phyloP scores from a whole-genome alignment of 345 rosid genomes.

The Hibiscus mutabilis region DNA sequence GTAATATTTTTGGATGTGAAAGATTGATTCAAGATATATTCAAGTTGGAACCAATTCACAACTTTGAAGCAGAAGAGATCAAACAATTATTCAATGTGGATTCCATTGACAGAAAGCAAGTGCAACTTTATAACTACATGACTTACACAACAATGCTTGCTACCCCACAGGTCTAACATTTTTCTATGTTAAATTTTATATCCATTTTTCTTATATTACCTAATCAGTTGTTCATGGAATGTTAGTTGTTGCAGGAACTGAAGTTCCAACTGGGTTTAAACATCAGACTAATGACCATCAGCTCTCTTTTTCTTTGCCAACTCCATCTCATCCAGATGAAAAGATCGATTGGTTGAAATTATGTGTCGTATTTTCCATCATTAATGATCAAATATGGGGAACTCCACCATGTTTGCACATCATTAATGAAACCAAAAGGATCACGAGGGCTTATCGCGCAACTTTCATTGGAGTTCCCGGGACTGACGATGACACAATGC shows the following conservation, averaged over 20 bases:
- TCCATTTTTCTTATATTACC: not conserved
- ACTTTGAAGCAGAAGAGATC: not conserved
- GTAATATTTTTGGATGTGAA: constrained; percentile 13
- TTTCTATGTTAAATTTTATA: no score
- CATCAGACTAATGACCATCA: not conserved
- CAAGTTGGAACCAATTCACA: not conserved
- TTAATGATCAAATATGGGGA: not conserved
- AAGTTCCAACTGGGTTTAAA: constrained; percentile 6
- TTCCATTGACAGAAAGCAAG: not conserved
- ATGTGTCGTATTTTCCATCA: not conserved
- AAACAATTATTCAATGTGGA: not conserved
- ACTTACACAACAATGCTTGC: not conserved
- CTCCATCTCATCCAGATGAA: not conserved
- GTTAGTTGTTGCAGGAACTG: constrained; percentile 12
- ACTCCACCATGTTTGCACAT: not conserved
- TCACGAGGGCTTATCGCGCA: constrained; percentile 10
- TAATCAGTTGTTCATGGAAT: constrained; percentile 13
- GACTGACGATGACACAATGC: not conserved
- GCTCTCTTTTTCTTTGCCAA: constrained; percentile 2
- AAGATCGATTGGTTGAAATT: not conserved
- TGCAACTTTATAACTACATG: not conserved
- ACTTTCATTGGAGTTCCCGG: constrained; percentile 9
- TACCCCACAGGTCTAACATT: constrained; percentile 11
- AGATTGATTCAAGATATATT: constrained; percentile 10
- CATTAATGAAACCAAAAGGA: constrained; percentile 6